Base-by-base conservation (phyloP, 306 rosid species). In the Ammopiptanthus mongolicus region DNA sequence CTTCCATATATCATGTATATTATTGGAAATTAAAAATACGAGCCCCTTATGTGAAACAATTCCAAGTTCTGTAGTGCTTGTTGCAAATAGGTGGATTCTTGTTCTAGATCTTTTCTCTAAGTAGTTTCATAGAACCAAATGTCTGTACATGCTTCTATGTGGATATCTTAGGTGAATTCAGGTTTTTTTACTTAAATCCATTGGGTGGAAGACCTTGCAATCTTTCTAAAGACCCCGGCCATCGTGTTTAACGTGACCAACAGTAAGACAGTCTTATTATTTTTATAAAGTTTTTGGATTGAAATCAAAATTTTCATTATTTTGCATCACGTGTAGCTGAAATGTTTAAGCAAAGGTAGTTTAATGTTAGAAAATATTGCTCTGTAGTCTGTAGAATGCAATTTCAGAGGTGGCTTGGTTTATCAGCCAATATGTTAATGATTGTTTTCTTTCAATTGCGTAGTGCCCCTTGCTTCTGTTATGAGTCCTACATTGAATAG, bases 401-500 rank as follows among this genome's bases (percentile, higher is more conserved):
- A 29, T 17, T 56, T 73, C 46, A 31, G 50, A 34, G 64, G 9
- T 33, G 61, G 70, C 48, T 77, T 73, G 48, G 33, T 50, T 44
- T 15, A 42, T 75, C 11, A 14, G 41, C 65, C 71, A 37, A 69
- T 14, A 69, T 11, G 17, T 41, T 51, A 75, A n/a, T 23, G 39
- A 22, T 33, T 70, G 18, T 71, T 76, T 66, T 15, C 44, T 79
- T 83, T 47, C 65, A 47, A 48, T 48, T 44, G 41, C 73, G 61
- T 17, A 48, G 79, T 18, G 9, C 55, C n/a, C 14, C 22, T 4
- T 70, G 68, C 61, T n/a, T 71, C 47, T n/a, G n/a, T n/a, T n/a
- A n/a, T n/a, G n/a, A n/a, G n/a, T n/a, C n/a, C n/a, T n/a, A n/a
- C n/a, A n/a, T n/a, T n/a, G n/a, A n/a, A n/a, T n/a, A n/a, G n/a